Evolutionary conservation across 208 protist species (phyloP), one percentile per base, ranked within the genome.

Genomic region (Angomonas deanei): DNA sequence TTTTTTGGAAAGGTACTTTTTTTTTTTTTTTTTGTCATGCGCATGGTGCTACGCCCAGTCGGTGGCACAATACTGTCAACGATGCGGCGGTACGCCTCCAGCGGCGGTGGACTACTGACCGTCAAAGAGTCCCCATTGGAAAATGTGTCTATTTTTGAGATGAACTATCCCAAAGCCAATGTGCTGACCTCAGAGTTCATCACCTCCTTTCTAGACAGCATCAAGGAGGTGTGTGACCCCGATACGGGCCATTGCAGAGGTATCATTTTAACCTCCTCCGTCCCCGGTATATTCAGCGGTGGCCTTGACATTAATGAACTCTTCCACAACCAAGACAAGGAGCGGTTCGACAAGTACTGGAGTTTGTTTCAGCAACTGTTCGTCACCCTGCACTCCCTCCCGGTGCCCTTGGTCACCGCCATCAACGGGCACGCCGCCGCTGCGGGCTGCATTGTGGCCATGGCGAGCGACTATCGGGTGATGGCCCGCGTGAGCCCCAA

Each of bases 401-500:
- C 81, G 0, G 63, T 92, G 11, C 84, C 89, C 3, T 52, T 85
- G 0, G 80, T 79, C n/a, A 67, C 76, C 6, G 89, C 82, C 5
- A 80, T 96, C 60, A 84, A 84, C 50, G 89, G 89, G 8, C 69
- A 85, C 60, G 77, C 78, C n/a, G 53, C 67, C 1, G 84, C 82
- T 0, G 79, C 70, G 8, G 89, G 89, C 27, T 88, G 84, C 64
- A 71, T 85, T 4, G 42, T 96, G 6, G 81, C 84, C 2, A 70
- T 91, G 26, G 73, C 77, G 17, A 78, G 74, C 42, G 89, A 96
- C 65, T 85, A 86, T 55, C 72, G 86, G 24, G 77, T 93, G 21
- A 96, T 96, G 89, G 79, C 82, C 17, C 28, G 70, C 13, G 47
- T 34, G 23, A 64, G 70, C 36, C 50, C 52, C 0, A 39, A 52